Evolutionary conservation across 768 basidiomycete genomes (phyloP).

Genomic region (Mycena rebaudengoi): DNA sequence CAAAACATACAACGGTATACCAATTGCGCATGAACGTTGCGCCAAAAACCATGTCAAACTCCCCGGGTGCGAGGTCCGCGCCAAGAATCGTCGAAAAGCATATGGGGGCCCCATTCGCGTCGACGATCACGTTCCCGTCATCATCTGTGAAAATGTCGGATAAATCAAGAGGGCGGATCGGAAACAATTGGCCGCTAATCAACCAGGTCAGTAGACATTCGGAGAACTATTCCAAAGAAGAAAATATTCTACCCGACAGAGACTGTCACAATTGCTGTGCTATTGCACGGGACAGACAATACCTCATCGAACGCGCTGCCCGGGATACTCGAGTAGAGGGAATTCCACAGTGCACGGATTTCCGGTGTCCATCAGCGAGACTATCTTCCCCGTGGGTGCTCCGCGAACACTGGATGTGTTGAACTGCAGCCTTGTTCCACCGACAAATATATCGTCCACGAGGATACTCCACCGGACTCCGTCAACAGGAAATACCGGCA

Average conservation of each 20-base stretch:
- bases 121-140: background rate
- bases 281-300: background rate
- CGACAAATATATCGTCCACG: background rate
- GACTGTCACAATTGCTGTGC: background rate
- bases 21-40: background rate
- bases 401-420: too few relatives aligned
- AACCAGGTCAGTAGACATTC: too few relatives aligned
- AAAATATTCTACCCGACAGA: background rate
- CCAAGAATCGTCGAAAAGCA: background rate
- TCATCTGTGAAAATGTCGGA: background rate
- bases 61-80: background rate
- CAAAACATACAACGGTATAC: background rate
- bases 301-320: background rate
- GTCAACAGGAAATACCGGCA: background rate
- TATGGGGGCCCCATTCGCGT: too few relatives aligned
- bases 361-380: background rate
- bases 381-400: background rate
- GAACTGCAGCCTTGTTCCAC: too few relatives aligned
- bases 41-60: background rate
- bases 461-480: background rate
- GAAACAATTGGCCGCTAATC: background rate
- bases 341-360: background rate
- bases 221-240: background rate
- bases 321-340: background rate
- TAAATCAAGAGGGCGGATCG: background rate